Conservation (phyloP, 2,329 filamentous ascomycete genomes). For the Colletotrichum sp. region DNA sequence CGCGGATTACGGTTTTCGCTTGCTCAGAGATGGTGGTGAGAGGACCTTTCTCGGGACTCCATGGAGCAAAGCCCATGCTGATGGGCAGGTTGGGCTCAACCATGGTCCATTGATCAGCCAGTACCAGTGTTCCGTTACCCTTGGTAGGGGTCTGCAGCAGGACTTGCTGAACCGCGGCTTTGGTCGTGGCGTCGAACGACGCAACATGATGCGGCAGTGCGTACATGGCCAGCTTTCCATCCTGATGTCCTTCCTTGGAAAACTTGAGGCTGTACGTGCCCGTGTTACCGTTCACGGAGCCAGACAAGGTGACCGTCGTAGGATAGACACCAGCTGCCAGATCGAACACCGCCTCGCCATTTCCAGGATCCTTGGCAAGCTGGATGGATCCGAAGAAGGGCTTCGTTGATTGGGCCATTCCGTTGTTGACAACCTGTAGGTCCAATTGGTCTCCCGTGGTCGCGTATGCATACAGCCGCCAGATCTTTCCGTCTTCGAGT, state of each 20-base stretch:
- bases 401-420: constrained; percentile 65
- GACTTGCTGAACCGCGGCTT: constrained; percentile 57
- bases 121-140: constrained; percentile 75
- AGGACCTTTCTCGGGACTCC: constrained; percentile 62
- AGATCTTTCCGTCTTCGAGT: constrained; percentile 74
- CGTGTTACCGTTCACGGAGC: constrained; percentile 58
- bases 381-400: constrained; percentile 83
- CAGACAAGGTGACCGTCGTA: constrained; percentile 66
- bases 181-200: constrained; percentile 69
- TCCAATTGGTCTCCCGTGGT: constrained; percentile 64
- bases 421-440: constrained; percentile 72
- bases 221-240: constrained; percentile 77
- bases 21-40: constrained; percentile 51
- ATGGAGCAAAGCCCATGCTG: constrained; percentile 80
- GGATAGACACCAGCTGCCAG: constrained; percentile 78
- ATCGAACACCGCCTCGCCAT: constrained; percentile 75
- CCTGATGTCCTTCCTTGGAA: constrained; percentile 69
- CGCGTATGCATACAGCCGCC: constrained; percentile 80
- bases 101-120: constrained; percentile 79
- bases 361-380: constrained; percentile 75
- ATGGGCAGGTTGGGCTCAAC: constrained; percentile 74
- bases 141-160: constrained; percentile 84
- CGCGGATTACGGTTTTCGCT: constrained; percentile 64
- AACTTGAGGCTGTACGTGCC: constrained; percentile 80
- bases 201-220: constrained; percentile 85